Evolutionary conservation across 2,329 filamentous ascomycete species (phyloP).

Genomic region (Penicillium freii): DNA sequence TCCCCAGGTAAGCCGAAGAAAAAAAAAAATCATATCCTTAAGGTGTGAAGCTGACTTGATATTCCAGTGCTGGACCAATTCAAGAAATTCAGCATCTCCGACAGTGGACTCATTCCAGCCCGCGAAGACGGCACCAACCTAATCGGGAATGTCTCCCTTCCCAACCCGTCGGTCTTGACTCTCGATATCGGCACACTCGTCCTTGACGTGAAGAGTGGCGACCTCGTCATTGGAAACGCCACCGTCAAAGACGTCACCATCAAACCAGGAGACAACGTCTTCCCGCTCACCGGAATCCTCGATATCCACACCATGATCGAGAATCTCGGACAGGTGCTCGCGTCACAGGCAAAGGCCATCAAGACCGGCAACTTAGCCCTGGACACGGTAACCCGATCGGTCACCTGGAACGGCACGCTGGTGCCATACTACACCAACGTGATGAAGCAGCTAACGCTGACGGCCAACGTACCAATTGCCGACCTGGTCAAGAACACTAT

Average conservation of each 20-base stretch:
- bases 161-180: conserved; percentile 58
- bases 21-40: background rate
- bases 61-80: conserved; percentile 53
- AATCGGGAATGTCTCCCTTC: conserved; percentile 53
- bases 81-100: conserved; percentile 48
- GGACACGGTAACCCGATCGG: conserved; percentile 27
- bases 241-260: conserved; percentile 52
- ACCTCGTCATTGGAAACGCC: conserved; percentile 50
- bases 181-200: conserved; percentile 57
- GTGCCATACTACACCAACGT: conserved; percentile 38
- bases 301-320: conserved; percentile 44
- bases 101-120: conserved; percentile 44
- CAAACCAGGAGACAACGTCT: conserved; percentile 53
- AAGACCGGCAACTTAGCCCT: conserved; percentile 30
- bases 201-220: conserved; percentile 51
- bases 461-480: conserved; percentile 29
- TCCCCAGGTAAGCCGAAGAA: conserved; percentile 33
- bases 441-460: conserved; percentile 33
- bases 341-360: conserved; percentile 26
- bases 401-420: conserved; percentile 31
- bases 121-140: conserved; percentile 53
- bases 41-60: background rate
- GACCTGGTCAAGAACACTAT: conserved; percentile 33
- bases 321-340: conserved; percentile 28
- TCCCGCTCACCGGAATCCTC: conserved; percentile 49